Evolutionary conservation across 768 basidiomycete genomes (phyloP).

Genomic region (Phlebiopsis flavidoalba): DNA sequence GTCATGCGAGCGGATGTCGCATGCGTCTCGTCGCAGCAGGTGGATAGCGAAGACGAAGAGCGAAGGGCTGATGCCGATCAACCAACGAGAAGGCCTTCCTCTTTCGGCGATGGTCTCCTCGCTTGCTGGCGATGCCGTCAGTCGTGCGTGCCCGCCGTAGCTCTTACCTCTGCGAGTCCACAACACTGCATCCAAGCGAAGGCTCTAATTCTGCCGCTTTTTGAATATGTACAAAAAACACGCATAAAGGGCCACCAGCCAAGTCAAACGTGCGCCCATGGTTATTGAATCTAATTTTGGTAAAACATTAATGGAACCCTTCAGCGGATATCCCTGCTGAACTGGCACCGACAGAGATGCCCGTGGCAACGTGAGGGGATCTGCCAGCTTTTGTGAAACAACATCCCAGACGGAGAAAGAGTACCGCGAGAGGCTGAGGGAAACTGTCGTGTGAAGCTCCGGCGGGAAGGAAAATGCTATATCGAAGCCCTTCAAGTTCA

Average conservation of each 20-base stretch:
- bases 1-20: too few relatives aligned
- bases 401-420: conserved; percentile 35
- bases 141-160: not conserved
- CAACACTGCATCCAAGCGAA: not conserved
- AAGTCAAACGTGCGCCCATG: not conserved
- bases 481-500: conserved; percentile 53
- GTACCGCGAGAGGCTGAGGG: conserved; percentile 27
- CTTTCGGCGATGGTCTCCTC: not conserved
- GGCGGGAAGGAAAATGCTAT: conserved; percentile 28
- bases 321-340: conserved; percentile 57
- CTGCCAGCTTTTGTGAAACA: conserved; percentile 33
- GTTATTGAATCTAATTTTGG: conserved; percentile 9
- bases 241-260: not conserved
- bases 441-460: conserved; percentile 23
- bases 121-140: not conserved
- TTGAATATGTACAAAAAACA: not conserved
- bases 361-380: conserved; percentile 48
- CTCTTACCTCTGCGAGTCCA: not conserved
- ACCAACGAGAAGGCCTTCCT: not conserved
- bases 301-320: conserved; percentile 35
- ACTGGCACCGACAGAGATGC: conserved; percentile 61
- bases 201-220: not conserved
- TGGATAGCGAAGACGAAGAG: too few relatives aligned
- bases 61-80: not conserved
- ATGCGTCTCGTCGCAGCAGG: too few relatives aligned